Percentiles rank a stretch among this genome's conserved stretches.
Evolutionary conservation across 148 eudicot species (phyloP).

Genomic region (Salicornia ramosissima): DNA sequence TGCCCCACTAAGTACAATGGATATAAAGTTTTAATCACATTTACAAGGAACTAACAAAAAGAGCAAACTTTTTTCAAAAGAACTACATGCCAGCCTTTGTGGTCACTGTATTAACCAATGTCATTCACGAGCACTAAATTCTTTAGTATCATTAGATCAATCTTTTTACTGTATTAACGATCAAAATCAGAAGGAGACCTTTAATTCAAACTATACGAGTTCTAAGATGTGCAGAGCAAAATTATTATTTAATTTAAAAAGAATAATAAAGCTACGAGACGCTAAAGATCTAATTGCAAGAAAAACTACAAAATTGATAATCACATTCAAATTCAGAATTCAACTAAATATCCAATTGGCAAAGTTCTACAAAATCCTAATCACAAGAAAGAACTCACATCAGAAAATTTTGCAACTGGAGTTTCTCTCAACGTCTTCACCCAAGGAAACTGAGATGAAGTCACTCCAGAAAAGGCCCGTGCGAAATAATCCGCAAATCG

Average conservation of each 20-base stretch:
- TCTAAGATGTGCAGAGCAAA: background rate
- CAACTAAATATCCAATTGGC: background rate
- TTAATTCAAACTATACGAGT: background rate
- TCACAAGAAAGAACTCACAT: slow-evolving; percentile 37
- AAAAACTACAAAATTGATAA: background rate
- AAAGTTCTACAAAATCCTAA: background rate
- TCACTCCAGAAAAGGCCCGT: slow-evolving; percentile 58
- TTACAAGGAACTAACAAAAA: too few species aligned
- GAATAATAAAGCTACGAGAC: background rate
- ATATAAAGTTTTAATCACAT: too few species aligned
- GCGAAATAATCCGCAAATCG: slow-evolving; percentile 82
- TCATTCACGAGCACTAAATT: too few species aligned
- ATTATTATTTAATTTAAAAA: background rate
- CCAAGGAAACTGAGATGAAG: slow-evolving; percentile 74
- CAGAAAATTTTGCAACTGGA: slow-evolving; percentile 48
- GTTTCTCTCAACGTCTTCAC: slow-evolving; percentile 59
- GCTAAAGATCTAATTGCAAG: background rate
- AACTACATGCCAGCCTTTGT: too few species aligned
- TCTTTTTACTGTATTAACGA: too few species aligned
- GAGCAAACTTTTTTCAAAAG: too few species aligned
- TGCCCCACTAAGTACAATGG: too few species aligned
- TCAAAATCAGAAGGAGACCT: too few species aligned
- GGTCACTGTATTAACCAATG: too few species aligned
- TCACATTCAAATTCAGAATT: background rate
- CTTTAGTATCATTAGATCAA: too few species aligned